Evolutionary conservation across 257 asterid genomes (phyloP).

Genomic region (Solanum infundibuliforme): DNA sequence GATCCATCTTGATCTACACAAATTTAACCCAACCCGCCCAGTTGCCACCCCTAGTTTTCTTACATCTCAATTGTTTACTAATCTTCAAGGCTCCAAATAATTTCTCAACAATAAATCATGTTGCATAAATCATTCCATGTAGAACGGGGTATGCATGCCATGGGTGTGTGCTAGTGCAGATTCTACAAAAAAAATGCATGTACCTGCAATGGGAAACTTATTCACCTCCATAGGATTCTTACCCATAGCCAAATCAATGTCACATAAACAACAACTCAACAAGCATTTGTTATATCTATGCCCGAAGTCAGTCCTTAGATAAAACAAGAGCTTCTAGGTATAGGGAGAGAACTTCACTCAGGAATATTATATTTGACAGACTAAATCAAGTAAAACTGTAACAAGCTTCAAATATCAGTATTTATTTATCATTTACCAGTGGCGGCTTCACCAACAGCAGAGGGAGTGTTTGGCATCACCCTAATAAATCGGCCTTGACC

Average conservation of each 20-base stretch:
- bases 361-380: background rate
- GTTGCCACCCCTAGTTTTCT: background rate
- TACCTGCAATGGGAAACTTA: background rate
- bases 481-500: conserved; percentile 68
- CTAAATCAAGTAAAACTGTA: background rate
- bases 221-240: background rate
- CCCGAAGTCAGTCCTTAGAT: background rate
- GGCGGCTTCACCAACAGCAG: conserved; percentile 86
- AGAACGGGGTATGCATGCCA: background rate
- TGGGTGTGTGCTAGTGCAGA: background rate
- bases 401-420: background rate
- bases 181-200: background rate
- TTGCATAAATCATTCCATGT: background rate
- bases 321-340: background rate
- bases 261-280: background rate
- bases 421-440: conserved; percentile 40
- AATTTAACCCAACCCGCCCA: no score
- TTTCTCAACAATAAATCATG: background rate
- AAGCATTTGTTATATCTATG: background rate
- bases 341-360: background rate
- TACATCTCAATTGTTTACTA: background rate
- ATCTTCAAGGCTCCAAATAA: background rate
- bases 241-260: background rate
- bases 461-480: conserved; percentile 95
- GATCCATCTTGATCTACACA: no score